These are phyloP conservation scores for Tricholoma sp. DNA, from an alignment of 768 basidiomycete species.

Conservation along the genomic window DNA sequence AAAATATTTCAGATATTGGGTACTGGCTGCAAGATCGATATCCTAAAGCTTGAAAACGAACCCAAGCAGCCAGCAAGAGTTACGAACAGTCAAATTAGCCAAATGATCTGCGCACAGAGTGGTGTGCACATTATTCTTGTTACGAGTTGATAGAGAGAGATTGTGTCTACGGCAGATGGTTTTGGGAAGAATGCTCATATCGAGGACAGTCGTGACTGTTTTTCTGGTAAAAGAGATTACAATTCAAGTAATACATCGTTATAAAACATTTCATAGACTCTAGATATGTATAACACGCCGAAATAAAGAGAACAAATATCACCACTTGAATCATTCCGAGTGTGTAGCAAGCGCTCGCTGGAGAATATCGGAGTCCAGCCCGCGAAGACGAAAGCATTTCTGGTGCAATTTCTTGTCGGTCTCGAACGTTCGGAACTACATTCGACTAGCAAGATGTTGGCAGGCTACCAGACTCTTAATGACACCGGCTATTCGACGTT, in stretches of 20 bases:
- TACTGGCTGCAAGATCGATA: too few relatives aligned
- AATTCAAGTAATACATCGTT: neutral
- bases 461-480: conserved; percentile 79
- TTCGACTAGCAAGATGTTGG: conserved; percentile 73
- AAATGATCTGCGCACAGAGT: too few relatives aligned
- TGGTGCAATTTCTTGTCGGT: conserved; percentile 76
- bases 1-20: too few relatives aligned
- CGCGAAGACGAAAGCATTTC: conserved; percentile 65
- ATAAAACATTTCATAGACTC: neutral
- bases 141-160: too few relatives aligned
- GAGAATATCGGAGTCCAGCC: conserved; percentile 52
- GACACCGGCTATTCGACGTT: conserved; percentile 73
- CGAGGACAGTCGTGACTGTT: too few relatives aligned
- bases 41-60: too few relatives aligned
- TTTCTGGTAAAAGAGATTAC: too few relatives aligned
- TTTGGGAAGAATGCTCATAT: too few relatives aligned
- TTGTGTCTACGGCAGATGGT: too few relatives aligned
- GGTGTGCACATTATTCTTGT: too few relatives aligned
- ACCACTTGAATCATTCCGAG: conserved; percentile 14
- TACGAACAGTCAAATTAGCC: too few relatives aligned
- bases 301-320: neutral
- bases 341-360: conserved; percentile 36
- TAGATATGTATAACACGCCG: neutral
- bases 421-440: conserved; percentile 63
- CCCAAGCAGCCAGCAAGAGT: too few relatives aligned